Conservation (phyloP, 192 early-diverging fungal species). For the Coemansia sp. region DNA sequence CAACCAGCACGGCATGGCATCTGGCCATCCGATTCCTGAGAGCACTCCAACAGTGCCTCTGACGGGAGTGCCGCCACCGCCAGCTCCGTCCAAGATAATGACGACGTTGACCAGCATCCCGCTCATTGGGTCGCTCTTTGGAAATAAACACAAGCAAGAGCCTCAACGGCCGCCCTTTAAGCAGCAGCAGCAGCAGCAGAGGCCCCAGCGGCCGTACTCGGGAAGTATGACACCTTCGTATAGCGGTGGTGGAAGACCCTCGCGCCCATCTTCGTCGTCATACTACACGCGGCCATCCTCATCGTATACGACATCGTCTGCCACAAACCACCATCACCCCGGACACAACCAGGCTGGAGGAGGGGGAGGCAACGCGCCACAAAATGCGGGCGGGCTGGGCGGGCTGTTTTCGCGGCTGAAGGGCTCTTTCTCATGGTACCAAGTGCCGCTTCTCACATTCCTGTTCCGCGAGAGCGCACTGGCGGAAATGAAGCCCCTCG, state of each 20-base stretch:
- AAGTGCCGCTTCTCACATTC: slow-evolving; percentile 23
- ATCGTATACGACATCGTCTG: slow-evolving; percentile 11
- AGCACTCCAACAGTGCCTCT: not conserved
- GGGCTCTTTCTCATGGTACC: slow-evolving; percentile 18
- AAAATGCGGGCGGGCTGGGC: not conserved
- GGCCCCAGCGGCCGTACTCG: not conserved
- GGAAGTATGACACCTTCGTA: not conserved
- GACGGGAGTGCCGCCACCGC: not conserved
- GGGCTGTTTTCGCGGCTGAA: not conserved
- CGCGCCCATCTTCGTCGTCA: slow-evolving; percentile 4
- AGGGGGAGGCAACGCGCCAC: not conserved
- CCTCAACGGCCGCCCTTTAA: slow-evolving; percentile 7
- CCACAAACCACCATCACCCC: slow-evolving; percentile 1
- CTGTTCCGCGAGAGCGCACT: slow-evolving; percentile 26
- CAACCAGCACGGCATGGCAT: not conserved
- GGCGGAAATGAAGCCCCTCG: slow-evolving; percentile 23
- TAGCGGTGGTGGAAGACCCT: not conserved
- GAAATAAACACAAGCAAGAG: slow-evolving; percentile 19
- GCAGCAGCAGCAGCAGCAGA: slow-evolving; percentile 16
- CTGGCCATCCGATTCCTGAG: not conserved
- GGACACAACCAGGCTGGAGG: not conserved
- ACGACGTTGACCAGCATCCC: slow-evolving; percentile 44
- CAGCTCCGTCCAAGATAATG: slow-evolving; percentile 35
- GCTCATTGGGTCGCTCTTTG: slow-evolving; percentile 41
- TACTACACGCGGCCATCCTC: slow-evolving; percentile 19